Percentiles rank a stretch among this genome's conserved stretches.
Evolutionary conservation across 176 grass and related monocot genomes (phyloP).

Genomic region (Carex kokanica): DNA sequence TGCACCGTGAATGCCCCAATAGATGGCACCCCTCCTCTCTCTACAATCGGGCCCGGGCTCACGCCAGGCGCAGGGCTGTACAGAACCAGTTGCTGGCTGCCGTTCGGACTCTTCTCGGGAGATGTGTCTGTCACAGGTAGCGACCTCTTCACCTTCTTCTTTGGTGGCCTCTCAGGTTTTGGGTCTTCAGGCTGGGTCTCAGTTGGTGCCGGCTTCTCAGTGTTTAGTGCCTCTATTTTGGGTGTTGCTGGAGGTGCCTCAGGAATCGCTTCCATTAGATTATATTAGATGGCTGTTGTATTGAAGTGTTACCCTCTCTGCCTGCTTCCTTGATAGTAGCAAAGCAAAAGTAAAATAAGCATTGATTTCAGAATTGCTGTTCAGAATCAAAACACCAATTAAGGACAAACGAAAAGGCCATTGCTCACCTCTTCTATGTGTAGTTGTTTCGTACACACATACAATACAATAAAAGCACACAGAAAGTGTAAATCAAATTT

Average conservation of each 20-base stretch:
- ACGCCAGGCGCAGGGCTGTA: constrained; percentile 14
- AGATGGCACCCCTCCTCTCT: constrained; percentile 37
- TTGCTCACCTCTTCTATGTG: neutral
- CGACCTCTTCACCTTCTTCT: constrained; percentile 19
- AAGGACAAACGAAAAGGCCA: too few relatives aligned
- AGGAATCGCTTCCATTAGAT: constrained; percentile 5
- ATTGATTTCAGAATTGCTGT: too few relatives aligned
- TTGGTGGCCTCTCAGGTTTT: constrained; percentile 12
- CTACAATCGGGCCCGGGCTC: constrained; percentile 1
- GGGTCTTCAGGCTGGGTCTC: neutral
- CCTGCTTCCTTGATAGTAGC: neutral
- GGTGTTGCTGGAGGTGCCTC: constrained; percentile 2
- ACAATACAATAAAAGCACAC: neutral
- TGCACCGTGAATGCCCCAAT: constrained; percentile 58
- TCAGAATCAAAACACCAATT: too few relatives aligned
- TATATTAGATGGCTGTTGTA: too few relatives aligned
- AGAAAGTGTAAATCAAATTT: neutral
- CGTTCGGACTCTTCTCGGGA: constrained; percentile 9
- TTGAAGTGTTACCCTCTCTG: neutral
- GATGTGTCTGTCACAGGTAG: neutral
- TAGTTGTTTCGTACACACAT: neutral
- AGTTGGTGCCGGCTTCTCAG: neutral
- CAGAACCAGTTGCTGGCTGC: constrained; percentile 31
- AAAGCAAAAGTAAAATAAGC: too few relatives aligned
- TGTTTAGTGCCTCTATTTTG: neutral